Evolutionary conservation across 176 grass and related monocot genomes (phyloP).

Genomic region (Rhynchospora breviuscula): DNA sequence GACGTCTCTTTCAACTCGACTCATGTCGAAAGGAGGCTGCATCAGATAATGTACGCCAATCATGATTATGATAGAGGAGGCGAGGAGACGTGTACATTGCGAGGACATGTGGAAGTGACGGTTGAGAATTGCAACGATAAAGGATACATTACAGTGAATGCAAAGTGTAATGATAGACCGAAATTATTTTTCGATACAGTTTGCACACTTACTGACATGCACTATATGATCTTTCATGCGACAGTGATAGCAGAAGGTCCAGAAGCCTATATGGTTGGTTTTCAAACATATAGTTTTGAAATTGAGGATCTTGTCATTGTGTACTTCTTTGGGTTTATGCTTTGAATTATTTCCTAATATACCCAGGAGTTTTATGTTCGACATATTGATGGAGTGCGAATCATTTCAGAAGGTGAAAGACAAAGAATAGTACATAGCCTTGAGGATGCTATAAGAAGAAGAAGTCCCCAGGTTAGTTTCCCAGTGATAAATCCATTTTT

Average conservation of each 20-base stretch:
- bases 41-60: slow-evolving; percentile 79
- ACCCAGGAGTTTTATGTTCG: slow-evolving; percentile 82
- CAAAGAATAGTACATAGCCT: slow-evolving; percentile 40
- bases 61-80: neutral
- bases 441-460: slow-evolving; percentile 64
- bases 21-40: slow-evolving; percentile 58
- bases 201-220: slow-evolving; percentile 86
- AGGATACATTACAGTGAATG: slow-evolving; percentile 72
- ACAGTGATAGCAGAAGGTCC: slow-evolving; percentile 69
- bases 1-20: slow-evolving; percentile 28
- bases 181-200: slow-evolving; percentile 91
- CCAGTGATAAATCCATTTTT: neutral
- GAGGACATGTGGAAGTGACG: slow-evolving; percentile 21
- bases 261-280: slow-evolving; percentile 64
- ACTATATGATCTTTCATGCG: slow-evolving; percentile 84
- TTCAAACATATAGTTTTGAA: slow-evolving; percentile 15
- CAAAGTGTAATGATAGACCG: slow-evolving; percentile 56
- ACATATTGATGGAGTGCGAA: slow-evolving; percentile 41
- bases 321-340: neutral
- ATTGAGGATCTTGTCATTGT: neutral
- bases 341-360: neutral
- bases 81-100: neutral
- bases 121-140: slow-evolving; percentile 72
- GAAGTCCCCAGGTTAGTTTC: slow-evolving; percentile 46
- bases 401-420: slow-evolving; percentile 42